phyloP scores from a whole-genome alignment of 306 rosid species.

The Prunus campanulata region DNA sequence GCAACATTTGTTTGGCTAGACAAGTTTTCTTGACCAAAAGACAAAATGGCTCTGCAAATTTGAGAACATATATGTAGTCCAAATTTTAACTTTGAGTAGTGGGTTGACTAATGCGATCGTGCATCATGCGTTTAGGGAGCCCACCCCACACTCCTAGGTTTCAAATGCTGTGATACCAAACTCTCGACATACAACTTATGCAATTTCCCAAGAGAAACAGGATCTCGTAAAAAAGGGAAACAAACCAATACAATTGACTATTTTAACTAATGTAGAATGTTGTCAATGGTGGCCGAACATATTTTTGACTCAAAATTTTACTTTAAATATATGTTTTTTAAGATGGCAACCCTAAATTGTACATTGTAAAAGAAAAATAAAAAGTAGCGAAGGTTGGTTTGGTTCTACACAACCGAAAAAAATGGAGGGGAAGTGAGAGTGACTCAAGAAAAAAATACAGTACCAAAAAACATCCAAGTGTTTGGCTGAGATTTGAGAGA shows the following conservation, averaged over 20 bases:
- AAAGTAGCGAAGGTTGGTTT: not conserved
- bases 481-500: constrained; percentile 37
- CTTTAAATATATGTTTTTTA: no score
- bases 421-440: constrained; percentile 12
- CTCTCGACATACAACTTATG: not conserved
- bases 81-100: not conserved
- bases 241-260: no score
- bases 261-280: no score
- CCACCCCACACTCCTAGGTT: not conserved
- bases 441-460: constrained; percentile 3
- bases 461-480: constrained; percentile 25
- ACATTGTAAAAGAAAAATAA: not conserved
- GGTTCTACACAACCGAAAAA: not conserved
- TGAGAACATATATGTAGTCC: not conserved
- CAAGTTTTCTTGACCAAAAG: no score
- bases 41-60: no score
- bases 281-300: no score
- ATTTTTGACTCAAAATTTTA: no score
- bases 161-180: not conserved
- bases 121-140: not conserved
- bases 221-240: no score
- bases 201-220: no score
- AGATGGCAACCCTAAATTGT: no score
- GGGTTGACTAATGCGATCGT: not conserved
- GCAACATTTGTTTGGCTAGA: no score